Percentiles rank a stretch among this genome's conserved stretches.
These are phyloP conservation scores for Zostera marina DNA, from an alignment of 116 monocot genomes.

Conservation along the genomic window DNA sequence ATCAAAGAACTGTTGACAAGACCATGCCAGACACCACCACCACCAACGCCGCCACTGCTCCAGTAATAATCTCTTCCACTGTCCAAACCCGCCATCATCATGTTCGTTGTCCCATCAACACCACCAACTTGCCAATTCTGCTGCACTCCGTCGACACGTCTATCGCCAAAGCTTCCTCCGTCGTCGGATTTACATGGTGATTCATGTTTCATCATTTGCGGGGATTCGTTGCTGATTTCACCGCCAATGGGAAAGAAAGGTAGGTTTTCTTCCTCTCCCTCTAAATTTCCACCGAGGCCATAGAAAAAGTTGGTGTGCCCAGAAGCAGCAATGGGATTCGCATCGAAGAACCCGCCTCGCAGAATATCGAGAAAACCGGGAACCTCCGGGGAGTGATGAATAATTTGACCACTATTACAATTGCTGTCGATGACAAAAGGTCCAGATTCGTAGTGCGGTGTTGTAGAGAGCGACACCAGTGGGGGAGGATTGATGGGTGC, in stretches of 20 bases:
- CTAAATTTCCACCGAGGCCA: conserved; percentile 6
- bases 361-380: conserved; percentile 15
- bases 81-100: neutral
- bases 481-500: neutral
- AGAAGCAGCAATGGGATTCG: neutral
- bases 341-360: conserved; percentile 11
- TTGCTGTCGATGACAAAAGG: neutral
- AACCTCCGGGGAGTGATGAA: neutral
- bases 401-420: neutral
- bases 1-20: conserved; percentile 28
- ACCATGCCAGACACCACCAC: conserved; percentile 19
- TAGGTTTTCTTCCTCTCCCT: neutral
- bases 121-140: conserved; percentile 12
- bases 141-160: too few relatives aligned
- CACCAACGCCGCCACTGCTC: conserved; percentile 6
- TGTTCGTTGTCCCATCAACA: conserved; percentile 2
- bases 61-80: conserved; percentile 14
- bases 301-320: conserved; percentile 9
- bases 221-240: neutral
- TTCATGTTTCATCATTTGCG: conserved; percentile 6
- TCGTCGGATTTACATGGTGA: neutral
- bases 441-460: neutral
- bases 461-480: neutral
- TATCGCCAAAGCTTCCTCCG: too few relatives aligned
- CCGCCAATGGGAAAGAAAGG: neutral